Evolutionary conservation across 495 filamentous ascomycete species (phyloP), one percentile per base, ranked within the genome.

Genomic region (Penicillium lagena): DNA sequence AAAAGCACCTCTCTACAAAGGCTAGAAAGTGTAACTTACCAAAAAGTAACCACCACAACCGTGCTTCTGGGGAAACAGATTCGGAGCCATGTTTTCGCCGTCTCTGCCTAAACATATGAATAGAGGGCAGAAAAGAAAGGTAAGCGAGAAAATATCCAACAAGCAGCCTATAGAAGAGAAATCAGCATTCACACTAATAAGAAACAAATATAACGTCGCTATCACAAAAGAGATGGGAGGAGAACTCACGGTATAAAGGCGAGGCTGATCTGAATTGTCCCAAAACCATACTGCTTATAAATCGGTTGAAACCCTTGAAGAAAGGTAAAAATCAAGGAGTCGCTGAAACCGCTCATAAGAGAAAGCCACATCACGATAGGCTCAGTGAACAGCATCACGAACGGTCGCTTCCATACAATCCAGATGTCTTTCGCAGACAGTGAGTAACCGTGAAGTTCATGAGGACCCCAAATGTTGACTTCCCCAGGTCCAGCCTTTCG

Each of bases 281-380:
- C 68, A 50, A 85, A 87, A 35, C 61, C 61, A 81, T 81, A 87
- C 47, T 83, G 74, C 40, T 71, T 54, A 62, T 82, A 87, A 7
- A 86, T 80, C 8, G 79, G 64, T 4, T 56, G 52, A 54, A 85
- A 83, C 6, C 78, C 79, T 56, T 86, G 78, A 40, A 87, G 75
- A 67, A 85, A 84, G 62, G 79, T 86, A 70, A 87, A 87, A 56
- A 89, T 85, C n/a, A 89, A 72, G 13, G 83, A 83, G 46, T 88
- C 85, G 35, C 75, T 79, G 69, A 87, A 87, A 22, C 85, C 85
- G 33, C 77, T 81, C 27, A 89, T 79, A 8, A 87, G 68, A 1
- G 83, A 87, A 7, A 89, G 65, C 11, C 69, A 74, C 7, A 86
- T 63, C 7, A 89, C 85, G 46, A 89, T 88, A 2, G 84, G 84